These are phyloP conservation scores for Candida anutae DNA, from an alignment of 1,139 yeast species.

Conservation along the genomic window DNA sequence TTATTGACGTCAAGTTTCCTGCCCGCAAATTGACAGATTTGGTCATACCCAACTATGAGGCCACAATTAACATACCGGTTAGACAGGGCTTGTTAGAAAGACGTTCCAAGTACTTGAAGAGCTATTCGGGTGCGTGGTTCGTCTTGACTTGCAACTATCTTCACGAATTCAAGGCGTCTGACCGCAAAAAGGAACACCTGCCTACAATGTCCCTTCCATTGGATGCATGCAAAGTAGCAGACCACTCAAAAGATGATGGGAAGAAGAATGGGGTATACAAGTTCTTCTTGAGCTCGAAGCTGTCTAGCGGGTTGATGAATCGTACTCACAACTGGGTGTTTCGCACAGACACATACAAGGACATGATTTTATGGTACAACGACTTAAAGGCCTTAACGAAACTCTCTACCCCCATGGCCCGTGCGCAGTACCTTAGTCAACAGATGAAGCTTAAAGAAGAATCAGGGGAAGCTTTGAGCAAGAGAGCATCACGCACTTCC, in stretches of 20 bases:
- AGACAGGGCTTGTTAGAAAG: conserved; percentile 81
- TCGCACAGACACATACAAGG: conserved; percentile 70
- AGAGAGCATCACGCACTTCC: conserved; percentile 21
- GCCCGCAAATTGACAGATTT: conserved; percentile 60
- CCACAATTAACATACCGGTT: conserved; percentile 63
- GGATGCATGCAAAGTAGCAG: conserved; percentile 74
- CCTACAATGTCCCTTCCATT: conserved; percentile 85
- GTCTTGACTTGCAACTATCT: conserved; percentile 82
- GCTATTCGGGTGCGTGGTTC: conserved; percentile 85
- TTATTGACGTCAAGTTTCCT: conserved; percentile 68
- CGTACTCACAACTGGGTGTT: conserved; percentile 92
- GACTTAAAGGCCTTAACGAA: conserved; percentile 63
- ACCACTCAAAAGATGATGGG: conserved; percentile 70
- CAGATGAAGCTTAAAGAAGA: conserved; percentile 12
- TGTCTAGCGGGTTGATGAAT: conserved; percentile 46
- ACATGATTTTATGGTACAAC: conserved; percentile 79
- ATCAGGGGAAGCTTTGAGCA: conserved; percentile 6
- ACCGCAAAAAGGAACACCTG: conserved; percentile 72
- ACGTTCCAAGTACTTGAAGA: conserved; percentile 82
- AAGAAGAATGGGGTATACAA: conserved; percentile 55
- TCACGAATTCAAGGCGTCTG: conserved; percentile 84
- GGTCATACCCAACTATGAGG: conserved; percentile 57
- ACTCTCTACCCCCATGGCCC: conserved; percentile 47
- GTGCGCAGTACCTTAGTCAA: conserved; percentile 23
- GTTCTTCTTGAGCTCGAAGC: conserved; percentile 70